Conservation (phyloP, 2,329 filamentous ascomycete species). For the Sporothrix euskadiensis region DNA sequence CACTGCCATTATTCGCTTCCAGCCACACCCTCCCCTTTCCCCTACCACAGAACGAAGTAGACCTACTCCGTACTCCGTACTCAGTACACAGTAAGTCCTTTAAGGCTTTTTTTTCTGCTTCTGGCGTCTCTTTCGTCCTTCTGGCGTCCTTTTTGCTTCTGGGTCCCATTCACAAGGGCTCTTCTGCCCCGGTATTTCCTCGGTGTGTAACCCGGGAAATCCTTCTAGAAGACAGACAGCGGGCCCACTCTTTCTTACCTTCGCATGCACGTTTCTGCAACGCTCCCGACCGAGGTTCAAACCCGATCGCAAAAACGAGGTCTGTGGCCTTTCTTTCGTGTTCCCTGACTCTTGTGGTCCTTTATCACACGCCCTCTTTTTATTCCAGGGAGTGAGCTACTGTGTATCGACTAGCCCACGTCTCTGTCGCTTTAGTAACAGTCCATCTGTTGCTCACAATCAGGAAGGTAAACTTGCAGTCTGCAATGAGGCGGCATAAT, state of each 20-base stretch:
- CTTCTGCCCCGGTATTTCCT: neutral
- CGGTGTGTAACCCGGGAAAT: neutral
- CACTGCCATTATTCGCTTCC: neutral
- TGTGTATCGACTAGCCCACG: neutral
- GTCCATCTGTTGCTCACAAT: neutral
- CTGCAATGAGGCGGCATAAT: neutral
- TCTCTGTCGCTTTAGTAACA: slow-evolving; percentile 15
- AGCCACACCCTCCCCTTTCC: neutral
- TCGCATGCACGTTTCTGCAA: slow-evolving; percentile 20
- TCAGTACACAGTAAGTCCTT: neutral
- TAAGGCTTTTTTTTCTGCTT: neutral
- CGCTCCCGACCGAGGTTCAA: neutral
- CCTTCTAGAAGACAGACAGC: slow-evolving; percentile 17
- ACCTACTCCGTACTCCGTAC: neutral
- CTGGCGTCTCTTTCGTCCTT: slow-evolving; percentile 5
- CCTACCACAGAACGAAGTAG: neutral
- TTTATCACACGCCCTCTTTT: neutral
- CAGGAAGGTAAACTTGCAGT: neutral
- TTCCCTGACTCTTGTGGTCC: neutral
- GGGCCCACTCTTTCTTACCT: slow-evolving; percentile 9
- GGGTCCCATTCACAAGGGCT: neutral
- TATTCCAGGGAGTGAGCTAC: neutral
- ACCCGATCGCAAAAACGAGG: slow-evolving; percentile 4
- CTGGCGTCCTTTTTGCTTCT: neutral
- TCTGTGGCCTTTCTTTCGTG: neutral